These are phyloP conservation scores for Forsythia suspensa DNA, from an alignment of 257 asterid species.

Conservation along the genomic window DNA sequence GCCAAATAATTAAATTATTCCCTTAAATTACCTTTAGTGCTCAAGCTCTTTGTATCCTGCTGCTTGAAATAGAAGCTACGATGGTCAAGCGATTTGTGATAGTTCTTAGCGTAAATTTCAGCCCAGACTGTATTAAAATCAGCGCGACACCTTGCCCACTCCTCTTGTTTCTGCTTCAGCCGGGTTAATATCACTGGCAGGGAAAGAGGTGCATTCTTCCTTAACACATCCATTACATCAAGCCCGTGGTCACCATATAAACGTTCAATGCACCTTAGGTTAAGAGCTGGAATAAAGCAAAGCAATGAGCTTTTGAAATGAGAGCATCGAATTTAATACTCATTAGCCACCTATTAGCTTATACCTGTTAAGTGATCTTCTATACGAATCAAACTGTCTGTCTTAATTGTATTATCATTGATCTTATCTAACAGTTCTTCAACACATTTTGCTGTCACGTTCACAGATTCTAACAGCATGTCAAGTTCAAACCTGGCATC, in stretches of 20 bases:
- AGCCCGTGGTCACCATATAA: constrained; percentile 68
- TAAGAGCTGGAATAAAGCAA: constrained; percentile 30
- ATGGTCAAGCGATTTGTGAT: constrained; percentile 95
- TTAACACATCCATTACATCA: constrained; percentile 44
- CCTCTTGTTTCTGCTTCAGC: constrained; percentile 52
- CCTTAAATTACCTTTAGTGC: constrained; percentile 71
- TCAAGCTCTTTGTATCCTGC: constrained; percentile 89
- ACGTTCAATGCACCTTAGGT: constrained; percentile 49
- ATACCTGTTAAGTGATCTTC: constrained; percentile 48
- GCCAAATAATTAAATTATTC: too few species aligned
- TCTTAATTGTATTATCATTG: constrained; percentile 22
- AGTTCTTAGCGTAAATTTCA: constrained; percentile 82
- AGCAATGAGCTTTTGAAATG: neutral
- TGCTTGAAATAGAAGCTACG: constrained; percentile 96
- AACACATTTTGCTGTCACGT: constrained; percentile 37
- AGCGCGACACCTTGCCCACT: constrained; percentile 84
- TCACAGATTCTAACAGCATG: constrained; percentile 49
- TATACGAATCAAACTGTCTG: constrained; percentile 19
- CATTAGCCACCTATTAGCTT: constrained; percentile 24
- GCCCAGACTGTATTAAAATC: constrained; percentile 98
- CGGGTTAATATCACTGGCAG: constrained; percentile 44
- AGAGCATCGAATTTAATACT: constrained; percentile 3
- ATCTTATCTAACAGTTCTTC: constrained; percentile 38
- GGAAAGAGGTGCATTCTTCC: constrained; percentile 33
- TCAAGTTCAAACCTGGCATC: constrained; percentile 49